Base-by-base conservation (phyloP, 2,329 filamentous ascomycete species). In the Delphinella strobiligena region DNA sequence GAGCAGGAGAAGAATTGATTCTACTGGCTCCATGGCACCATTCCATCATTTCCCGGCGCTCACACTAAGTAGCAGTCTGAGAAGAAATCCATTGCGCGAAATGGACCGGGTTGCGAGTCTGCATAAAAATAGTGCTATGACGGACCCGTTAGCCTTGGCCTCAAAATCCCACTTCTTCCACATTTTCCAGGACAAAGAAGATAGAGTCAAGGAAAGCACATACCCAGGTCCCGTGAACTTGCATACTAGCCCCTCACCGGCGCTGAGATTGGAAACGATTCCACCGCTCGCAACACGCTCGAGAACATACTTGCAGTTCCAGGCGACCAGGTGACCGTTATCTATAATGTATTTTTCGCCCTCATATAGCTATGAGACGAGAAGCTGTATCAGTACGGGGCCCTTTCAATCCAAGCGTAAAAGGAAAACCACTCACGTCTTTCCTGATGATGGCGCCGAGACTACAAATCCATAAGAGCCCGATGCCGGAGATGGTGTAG, bases 381-480 rank as follows among this genome's bases (percentile, higher is more conserved):
- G 43, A 35, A 46, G 38, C 14, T 22, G 14, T 9, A 18, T n/a
- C 14, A 33, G 5, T 14, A 11, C 3, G 15, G 14, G 5, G n/a
- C 16, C 8, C 15, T 5, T 19, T 31, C 10, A 15, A 18, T 9
- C 9, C 4, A 15, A 19, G 19, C 5, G 19, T 22, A 5, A 27
- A 27, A 27, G 22, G 22, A 17, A 9, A 35, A 7, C n/a, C n/a
- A 72, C 82, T 67, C 57, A 93, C 84, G 58, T 95, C 87, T 64
- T 96, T 96, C 53, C 82, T 74, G 46, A 96, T 85, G 45, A 98
- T 94, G 4, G 91, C 91, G 5, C 91, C 91, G 52, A 98, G 91
- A 54, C 85, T 93, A 7, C 85, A 83, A 34, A 95, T 71, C 85
- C 89, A 98, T 31, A 94, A 55, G 27, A 96, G 66, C 0, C 91